phyloP scores from a whole-genome alignment of 495 filamentous ascomycete species.

The Penicillium herquei region DNA sequence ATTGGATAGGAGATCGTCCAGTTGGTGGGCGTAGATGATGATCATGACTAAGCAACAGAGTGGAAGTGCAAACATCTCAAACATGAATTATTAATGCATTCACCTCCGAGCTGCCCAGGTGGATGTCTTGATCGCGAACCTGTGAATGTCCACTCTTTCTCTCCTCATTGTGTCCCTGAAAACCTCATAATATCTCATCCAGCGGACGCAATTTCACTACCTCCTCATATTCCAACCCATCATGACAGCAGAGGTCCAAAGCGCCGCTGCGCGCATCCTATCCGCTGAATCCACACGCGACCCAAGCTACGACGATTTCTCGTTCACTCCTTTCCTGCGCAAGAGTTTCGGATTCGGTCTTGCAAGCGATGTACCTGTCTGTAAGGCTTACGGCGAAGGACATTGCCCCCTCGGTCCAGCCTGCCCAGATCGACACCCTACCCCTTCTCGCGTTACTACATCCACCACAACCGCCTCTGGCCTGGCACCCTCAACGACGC shows the following conservation, averaged over 20 bases:
- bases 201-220: too few relatives aligned
- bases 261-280: constrained; percentile 34
- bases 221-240: neutral
- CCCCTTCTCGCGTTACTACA: constrained; percentile 44
- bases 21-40: too few relatives aligned
- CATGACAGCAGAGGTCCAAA: constrained; percentile 41
- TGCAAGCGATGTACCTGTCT: constrained; percentile 68
- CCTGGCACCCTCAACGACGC: constrained; percentile 47
- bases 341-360: constrained; percentile 76
- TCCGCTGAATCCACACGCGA: constrained; percentile 46
- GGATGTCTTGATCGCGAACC: too few relatives aligned
- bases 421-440: constrained; percentile 67
- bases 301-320: constrained; percentile 60
- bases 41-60: too few relatives aligned
- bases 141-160: too few relatives aligned
- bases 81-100: too few relatives aligned
- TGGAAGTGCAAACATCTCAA: too few relatives aligned
- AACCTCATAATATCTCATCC: too few relatives aligned
- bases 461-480: constrained; percentile 56
- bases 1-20: too few relatives aligned
- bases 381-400: constrained; percentile 75
- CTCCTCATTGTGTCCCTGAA: too few relatives aligned
- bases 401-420: constrained; percentile 74
- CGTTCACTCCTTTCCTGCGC: constrained; percentile 73
- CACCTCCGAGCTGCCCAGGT: too few relatives aligned